Conservation (phyloP, 495 filamentous ascomycete species). For the Melanomma pulvis-pyrius region DNA sequence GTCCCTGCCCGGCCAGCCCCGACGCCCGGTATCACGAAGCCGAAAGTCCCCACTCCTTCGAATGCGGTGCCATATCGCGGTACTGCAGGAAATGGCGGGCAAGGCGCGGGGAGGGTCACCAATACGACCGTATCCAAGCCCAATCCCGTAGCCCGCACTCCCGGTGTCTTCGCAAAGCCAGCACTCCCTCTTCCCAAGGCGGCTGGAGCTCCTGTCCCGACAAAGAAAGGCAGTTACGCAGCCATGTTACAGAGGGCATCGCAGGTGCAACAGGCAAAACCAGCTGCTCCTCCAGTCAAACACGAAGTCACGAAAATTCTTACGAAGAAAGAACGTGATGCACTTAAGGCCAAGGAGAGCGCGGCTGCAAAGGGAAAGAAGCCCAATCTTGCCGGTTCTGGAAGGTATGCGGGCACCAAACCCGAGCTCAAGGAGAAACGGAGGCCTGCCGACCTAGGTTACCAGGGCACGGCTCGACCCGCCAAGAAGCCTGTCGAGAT, state of each 20-base stretch:
- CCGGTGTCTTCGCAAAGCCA: background rate
- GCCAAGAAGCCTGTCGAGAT: constrained; percentile 44
- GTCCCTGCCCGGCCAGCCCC: constrained; percentile 15
- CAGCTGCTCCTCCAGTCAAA: constrained; percentile 47
- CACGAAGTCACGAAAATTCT: constrained; percentile 51
- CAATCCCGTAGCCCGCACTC: background rate
- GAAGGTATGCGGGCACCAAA: constrained; percentile 10
- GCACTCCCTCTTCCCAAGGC: constrained; percentile 8
- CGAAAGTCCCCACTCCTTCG: constrained; percentile 4
- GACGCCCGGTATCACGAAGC: constrained; percentile 1
- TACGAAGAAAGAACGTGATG: constrained; percentile 42
- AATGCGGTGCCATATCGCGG: constrained; percentile 26
- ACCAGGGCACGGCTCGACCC: constrained; percentile 59
- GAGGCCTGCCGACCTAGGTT: constrained; percentile 37
- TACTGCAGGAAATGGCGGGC: constrained; percentile 19
- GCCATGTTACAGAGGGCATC: constrained; percentile 71
- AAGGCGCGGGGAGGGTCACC: background rate
- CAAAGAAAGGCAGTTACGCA: constrained; percentile 48
- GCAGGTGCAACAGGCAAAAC: constrained; percentile 50
- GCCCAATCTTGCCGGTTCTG: background rate
- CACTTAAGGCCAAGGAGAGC: constrained; percentile 33
- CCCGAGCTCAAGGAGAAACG: constrained; percentile 21
- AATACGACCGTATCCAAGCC: constrained; percentile 11
- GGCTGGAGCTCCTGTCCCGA: background rate
- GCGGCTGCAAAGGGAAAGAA: constrained; percentile 32